Percentiles rank a stretch among this genome's conserved stretches.
Conservation (phyloP, 345 rosid species). For the Fremontodendron californicum region DNA sequence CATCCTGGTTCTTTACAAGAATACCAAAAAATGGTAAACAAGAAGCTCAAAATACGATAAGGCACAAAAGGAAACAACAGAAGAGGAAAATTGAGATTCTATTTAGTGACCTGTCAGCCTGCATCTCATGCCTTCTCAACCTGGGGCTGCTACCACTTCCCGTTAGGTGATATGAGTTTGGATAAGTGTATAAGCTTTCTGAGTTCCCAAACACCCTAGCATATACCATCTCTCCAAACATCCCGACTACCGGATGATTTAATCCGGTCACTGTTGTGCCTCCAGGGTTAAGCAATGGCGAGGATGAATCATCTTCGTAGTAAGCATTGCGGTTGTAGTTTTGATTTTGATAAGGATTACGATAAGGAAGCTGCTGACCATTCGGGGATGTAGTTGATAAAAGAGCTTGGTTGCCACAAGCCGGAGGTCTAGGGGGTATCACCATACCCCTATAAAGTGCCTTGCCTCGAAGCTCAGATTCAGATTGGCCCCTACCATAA, state of each 20-base stretch:
- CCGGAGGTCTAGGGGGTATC: conserved; percentile 79
- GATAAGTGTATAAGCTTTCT: conserved; percentile 40
- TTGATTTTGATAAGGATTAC: conserved; percentile 50
- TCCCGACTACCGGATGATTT: conserved; percentile 50
- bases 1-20: conserved; percentile 16
- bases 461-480: conserved; percentile 31
- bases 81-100: conserved; percentile 77
- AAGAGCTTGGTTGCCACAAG: conserved; percentile 36
- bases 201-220: conserved; percentile 75
- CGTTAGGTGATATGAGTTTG: conserved; percentile 38
- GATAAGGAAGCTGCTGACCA: conserved; percentile 55
- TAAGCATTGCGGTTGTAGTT: conserved; percentile 30
- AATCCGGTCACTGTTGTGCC: conserved; percentile 24
- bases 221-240: conserved; percentile 76
- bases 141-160: conserved; percentile 44
- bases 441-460: conserved; percentile 23
- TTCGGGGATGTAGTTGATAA: conserved; percentile 18
- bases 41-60: conserved; percentile 59
- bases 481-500: conserved; percentile 67
- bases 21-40: not conserved
- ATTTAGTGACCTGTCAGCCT: conserved; percentile 61
- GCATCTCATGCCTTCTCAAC: conserved; percentile 68
- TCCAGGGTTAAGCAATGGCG: conserved; percentile 31
- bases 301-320: conserved; percentile 27
- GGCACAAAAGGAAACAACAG: conserved; percentile 78